Conservation (phyloP, 1,284 basidiomycete genomes). For the Trichosporon sp. region DNA sequence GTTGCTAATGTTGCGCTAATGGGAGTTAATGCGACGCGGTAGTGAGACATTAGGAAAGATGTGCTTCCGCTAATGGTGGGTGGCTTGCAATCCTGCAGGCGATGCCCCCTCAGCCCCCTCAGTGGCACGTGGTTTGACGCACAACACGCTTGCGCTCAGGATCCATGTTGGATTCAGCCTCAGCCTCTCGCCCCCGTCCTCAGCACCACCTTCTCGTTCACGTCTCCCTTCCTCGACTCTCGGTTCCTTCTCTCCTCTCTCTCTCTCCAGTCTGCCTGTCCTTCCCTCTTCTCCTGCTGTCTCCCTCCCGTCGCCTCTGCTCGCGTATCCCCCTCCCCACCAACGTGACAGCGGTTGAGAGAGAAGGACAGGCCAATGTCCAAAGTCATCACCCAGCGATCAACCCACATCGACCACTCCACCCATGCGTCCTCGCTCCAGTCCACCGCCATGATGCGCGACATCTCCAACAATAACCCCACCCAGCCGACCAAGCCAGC, state of each 20-base stretch:
- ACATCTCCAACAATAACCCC: constrained; percentile 5
- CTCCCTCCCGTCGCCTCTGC: neutral
- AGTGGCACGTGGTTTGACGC: constrained; percentile 13
- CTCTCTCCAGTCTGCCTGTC: constrained; percentile 8
- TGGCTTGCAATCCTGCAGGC: neutral
- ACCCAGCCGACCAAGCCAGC: neutral
- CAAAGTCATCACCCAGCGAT: constrained; percentile 13
- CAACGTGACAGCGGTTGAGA: neutral
- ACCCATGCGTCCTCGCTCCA: constrained; percentile 13
- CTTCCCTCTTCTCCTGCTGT: neutral
- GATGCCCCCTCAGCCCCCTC: neutral
- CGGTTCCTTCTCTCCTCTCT: neutral
- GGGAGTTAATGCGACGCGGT: neutral
- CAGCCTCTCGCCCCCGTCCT: neutral
- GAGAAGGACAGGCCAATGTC: constrained; percentile 16
- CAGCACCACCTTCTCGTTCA: neutral
- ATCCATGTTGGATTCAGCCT: constrained; percentile 17
- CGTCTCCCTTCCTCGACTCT: neutral
- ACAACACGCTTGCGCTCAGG: constrained; percentile 16
- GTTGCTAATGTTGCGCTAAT: neutral
- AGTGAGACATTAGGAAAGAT: neutral
- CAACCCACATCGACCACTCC: constrained; percentile 8
- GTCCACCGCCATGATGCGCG: constrained; percentile 15
- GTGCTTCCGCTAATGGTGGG: neutral
- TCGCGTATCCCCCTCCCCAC: neutral